phyloP scores from a whole-genome alignment of 1,284 basidiomycete species.

The Cryptococcus sp. region DNA sequence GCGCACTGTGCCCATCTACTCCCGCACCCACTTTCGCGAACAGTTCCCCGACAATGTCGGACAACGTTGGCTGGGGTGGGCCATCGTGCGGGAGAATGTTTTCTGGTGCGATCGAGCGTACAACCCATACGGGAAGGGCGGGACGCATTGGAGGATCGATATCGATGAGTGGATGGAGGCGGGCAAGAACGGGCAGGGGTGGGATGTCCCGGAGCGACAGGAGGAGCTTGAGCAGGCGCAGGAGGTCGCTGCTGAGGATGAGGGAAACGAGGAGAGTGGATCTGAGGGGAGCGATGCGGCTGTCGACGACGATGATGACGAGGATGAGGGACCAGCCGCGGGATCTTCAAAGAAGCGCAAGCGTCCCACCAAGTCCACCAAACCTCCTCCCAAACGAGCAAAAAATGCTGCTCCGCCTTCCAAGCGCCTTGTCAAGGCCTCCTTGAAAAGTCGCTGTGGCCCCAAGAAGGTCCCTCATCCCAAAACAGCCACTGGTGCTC shows the following conservation, averaged over 20 bases:
- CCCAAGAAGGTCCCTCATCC: slow-evolving; percentile 32
- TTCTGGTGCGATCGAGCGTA: slow-evolving; percentile 48
- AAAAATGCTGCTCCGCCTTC: slow-evolving; percentile 7
- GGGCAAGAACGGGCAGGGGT: slow-evolving; percentile 31
- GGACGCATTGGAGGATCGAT: slow-evolving; percentile 42
- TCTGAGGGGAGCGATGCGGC: slow-evolving; percentile 4
- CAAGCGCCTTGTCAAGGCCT: neutral
- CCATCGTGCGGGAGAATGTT: slow-evolving; percentile 34
- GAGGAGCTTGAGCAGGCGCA: slow-evolving; percentile 1
- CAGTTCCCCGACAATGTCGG: slow-evolving; percentile 28
- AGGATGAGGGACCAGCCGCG: slow-evolving; percentile 5
- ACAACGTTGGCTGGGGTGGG: slow-evolving; percentile 36
- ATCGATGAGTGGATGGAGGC: slow-evolving; percentile 41
- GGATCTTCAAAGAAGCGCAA: slow-evolving; percentile 6
- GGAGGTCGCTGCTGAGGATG: slow-evolving; percentile 16
- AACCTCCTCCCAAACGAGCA: neutral
- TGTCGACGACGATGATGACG: slow-evolving; percentile 13
- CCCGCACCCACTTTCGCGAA: slow-evolving; percentile 29
- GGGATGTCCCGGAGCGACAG: slow-evolving; percentile 21
- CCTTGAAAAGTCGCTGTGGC: neutral
- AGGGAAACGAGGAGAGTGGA: slow-evolving; percentile 5
- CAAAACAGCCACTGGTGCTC: slow-evolving; percentile 28
- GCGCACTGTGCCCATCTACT: slow-evolving; percentile 42
- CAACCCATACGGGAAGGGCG: slow-evolving; percentile 47
- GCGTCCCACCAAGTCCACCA: slow-evolving; percentile 7